Percentiles rank a stretch among this genome's conserved stretches.
These are phyloP conservation scores for Hondaea fermentalgiana DNA, from an alignment of 108 stramenopile species.

Conservation along the genomic window DNA sequence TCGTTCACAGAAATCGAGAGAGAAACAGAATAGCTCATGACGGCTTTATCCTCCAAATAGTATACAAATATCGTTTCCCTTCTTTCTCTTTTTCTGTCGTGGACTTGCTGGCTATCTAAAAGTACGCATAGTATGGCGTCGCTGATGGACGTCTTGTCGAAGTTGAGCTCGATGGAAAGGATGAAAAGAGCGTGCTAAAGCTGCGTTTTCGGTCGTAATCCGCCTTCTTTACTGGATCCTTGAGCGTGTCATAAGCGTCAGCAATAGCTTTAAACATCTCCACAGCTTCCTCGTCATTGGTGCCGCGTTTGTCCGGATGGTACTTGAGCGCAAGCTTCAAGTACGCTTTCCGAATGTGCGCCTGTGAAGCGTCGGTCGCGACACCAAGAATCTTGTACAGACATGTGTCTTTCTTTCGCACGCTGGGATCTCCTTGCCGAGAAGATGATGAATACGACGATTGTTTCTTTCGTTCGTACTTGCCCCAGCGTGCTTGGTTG, in stretches of 20 bases:
- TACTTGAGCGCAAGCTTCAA: constrained; percentile 56
- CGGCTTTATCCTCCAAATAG: background rate
- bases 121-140: background rate
- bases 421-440: background rate
- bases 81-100: background rate
- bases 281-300: background rate
- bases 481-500: background rate
- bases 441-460: background rate
- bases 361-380: background rate
- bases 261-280: background rate
- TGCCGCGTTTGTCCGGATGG: constrained; percentile 59
- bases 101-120: background rate
- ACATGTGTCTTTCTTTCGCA: background rate
- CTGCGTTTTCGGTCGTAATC: background rate
- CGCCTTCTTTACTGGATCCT: background rate
- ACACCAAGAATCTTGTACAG: background rate
- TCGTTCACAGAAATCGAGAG: too few species aligned
- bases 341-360: constrained; percentile 36
- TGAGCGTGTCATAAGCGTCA: background rate
- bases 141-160: background rate
- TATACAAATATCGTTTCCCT: background rate
- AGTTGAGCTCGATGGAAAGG: background rate
- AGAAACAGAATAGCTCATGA: background rate
- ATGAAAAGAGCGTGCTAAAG: background rate
- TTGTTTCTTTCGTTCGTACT: background rate